Evolutionary conservation across 192 early-diverging fungal species (phyloP).

Genomic region (Coemansia sp.): DNA sequence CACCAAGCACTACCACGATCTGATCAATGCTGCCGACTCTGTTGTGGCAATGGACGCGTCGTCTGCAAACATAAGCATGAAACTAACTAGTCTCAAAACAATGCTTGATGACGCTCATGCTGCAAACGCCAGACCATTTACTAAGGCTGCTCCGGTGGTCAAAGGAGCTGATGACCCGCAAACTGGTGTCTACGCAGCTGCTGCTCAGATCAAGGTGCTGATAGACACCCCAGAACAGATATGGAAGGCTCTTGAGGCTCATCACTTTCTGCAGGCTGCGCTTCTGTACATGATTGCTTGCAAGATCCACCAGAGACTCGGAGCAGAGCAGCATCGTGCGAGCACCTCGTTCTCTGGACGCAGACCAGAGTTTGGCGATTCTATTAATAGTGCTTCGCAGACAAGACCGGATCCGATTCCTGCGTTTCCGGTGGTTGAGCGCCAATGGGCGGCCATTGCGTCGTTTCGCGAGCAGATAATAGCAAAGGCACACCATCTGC

Average conservation of each 20-base stretch:
- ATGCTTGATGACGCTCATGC: constrained; percentile 16
- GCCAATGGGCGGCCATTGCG: constrained; percentile 36
- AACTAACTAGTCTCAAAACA: constrained; percentile 12
- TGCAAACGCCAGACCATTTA: not conserved
- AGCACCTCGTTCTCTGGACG: not conserved
- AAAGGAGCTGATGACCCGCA: not conserved
- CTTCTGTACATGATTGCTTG: constrained; percentile 44
- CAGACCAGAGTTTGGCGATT: not conserved
- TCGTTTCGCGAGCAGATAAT: constrained; percentile 41
- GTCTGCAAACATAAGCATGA: constrained; percentile 20
- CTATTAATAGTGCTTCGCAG: not conserved
- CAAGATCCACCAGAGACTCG: constrained; percentile 27
- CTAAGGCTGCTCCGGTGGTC: too few relatives aligned
- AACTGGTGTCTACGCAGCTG: constrained; percentile 29
- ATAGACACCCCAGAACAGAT: constrained; percentile 49
- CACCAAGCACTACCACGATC: constrained; percentile 41
- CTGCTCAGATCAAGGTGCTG: constrained; percentile 52
- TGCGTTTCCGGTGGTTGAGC: constrained; percentile 47
- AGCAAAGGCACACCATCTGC: constrained; percentile 15
- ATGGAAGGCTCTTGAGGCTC: constrained; percentile 37
- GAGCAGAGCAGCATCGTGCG: constrained; percentile 12
- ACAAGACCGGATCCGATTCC: constrained; percentile 20
- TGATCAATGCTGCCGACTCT: constrained; percentile 46
- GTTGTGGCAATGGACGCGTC: constrained; percentile 38
- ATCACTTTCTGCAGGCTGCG: constrained; percentile 38